Conservation (phyloP, 2,329 filamentous ascomycete species). For the Leptodontidium sp. region DNA sequence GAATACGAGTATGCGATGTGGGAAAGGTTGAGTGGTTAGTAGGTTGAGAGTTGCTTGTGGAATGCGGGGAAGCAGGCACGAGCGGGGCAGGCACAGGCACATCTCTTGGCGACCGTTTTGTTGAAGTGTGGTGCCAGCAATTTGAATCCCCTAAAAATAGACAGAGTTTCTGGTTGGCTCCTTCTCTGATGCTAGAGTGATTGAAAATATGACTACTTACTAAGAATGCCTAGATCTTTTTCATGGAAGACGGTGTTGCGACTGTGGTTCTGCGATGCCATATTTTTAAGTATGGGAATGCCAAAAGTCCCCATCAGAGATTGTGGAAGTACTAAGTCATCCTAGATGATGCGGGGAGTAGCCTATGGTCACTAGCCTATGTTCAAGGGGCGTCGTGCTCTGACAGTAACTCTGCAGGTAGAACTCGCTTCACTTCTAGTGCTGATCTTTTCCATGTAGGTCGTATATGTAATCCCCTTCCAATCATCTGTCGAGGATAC, state of each 20-base stretch:
- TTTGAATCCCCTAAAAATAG: background rate
- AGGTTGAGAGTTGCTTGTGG: background rate
- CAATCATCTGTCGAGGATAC: too few species aligned
- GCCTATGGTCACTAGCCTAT: too few species aligned
- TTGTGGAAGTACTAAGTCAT: background rate
- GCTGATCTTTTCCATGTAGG: too few species aligned
- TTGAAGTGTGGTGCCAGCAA: background rate
- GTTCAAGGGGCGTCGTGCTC: too few species aligned
- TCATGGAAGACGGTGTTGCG: background rate
- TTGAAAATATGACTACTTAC: constrained; percentile 1
- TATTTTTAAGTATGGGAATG: background rate
- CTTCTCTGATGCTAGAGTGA: background rate
- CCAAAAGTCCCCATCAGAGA: background rate
- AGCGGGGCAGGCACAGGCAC: background rate
- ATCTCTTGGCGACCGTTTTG: background rate
- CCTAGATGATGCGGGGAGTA: background rate
- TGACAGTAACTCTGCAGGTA: too few species aligned
- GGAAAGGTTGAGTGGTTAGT: background rate
- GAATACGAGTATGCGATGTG: too few species aligned
- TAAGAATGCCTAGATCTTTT: constrained; percentile 1
- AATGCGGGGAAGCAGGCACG: background rate
- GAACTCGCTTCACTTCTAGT: too few species aligned
- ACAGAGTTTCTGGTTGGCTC: background rate
- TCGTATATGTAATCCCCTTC: too few species aligned
- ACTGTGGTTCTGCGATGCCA: background rate